These are phyloP conservation scores for Phialophora chinensis DNA, from an alignment of 2,329 filamentous ascomycete species.

Conservation along the genomic window DNA sequence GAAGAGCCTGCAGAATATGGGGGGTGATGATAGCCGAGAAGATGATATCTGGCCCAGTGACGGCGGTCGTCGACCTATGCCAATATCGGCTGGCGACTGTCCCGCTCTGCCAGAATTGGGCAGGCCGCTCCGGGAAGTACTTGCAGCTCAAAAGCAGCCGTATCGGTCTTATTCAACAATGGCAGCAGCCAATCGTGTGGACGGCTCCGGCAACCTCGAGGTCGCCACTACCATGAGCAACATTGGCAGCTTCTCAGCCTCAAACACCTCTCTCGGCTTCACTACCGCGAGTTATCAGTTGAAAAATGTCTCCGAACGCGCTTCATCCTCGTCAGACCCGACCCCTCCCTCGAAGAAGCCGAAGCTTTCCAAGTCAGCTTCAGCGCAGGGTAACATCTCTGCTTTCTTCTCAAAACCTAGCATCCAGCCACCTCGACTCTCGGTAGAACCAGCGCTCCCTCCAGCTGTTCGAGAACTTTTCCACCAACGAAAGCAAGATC, in stretches of 20 bases:
- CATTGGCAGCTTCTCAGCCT: constrained; percentile 46
- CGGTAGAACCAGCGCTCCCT: background rate
- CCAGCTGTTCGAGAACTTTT: background rate
- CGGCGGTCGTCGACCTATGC: constrained; percentile 55
- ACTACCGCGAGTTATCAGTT: constrained; percentile 66
- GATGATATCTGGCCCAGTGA: constrained; percentile 73
- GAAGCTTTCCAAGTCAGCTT: constrained; percentile 47
- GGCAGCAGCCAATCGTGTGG: background rate
- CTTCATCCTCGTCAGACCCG: constrained; percentile 40
- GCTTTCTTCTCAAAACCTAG: constrained; percentile 51
- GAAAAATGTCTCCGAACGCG: constrained; percentile 37
- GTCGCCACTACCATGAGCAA: constrained; percentile 69
- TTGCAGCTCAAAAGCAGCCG: constrained; percentile 16
- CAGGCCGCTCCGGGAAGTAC: constrained; percentile 26
- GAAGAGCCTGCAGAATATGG: constrained; percentile 53
- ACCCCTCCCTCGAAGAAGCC: constrained; percentile 43
- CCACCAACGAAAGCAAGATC: background rate
- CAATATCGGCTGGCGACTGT: constrained; percentile 40
- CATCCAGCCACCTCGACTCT: constrained; percentile 12
- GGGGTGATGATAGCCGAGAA: constrained; percentile 56
- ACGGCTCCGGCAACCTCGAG: constrained; percentile 39
- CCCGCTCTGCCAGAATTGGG: constrained; percentile 23
- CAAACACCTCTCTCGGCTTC: constrained; percentile 58
- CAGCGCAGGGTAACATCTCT: constrained; percentile 59
- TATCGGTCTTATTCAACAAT: constrained; percentile 6